Conservation (phyloP, 164 flowering plant genomes). For the Vitis cinerea region DNA sequence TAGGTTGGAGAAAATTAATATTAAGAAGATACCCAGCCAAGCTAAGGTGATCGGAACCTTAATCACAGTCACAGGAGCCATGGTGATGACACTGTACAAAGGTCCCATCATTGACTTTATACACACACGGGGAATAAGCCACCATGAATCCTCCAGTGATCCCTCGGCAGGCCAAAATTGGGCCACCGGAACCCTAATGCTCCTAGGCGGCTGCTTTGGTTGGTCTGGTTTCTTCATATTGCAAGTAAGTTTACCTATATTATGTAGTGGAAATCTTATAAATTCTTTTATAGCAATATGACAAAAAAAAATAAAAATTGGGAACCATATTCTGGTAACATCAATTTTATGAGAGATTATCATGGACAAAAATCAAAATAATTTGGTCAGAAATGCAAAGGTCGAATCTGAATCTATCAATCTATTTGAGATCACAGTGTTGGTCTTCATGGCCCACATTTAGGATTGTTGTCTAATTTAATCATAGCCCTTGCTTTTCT, state of each 20-base stretch:
- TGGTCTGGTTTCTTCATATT: slow-evolving; percentile 82
- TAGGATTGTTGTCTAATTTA: too few species aligned
- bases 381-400: too few species aligned
- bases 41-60: slow-evolving; percentile 84
- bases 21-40: slow-evolving; percentile 48
- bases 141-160: slow-evolving; percentile 18
- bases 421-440: too few species aligned
- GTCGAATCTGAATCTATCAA: too few species aligned
- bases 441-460: too few species aligned
- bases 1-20: slow-evolving; percentile 74
- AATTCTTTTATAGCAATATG: too few species aligned
- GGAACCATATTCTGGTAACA: too few species aligned
- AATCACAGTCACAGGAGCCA: slow-evolving; percentile 72
- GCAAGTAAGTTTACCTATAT: slow-evolving; percentile 43
- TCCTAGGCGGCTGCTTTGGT: slow-evolving; percentile 49
- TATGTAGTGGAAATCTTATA: background rate
- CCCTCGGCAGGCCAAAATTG: slow-evolving; percentile 44
- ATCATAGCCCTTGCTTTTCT: too few species aligned
- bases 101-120: slow-evolving; percentile 65
- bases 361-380: too few species aligned
- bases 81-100: slow-evolving; percentile 89
- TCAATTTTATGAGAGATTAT: too few species aligned
- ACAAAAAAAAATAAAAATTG: too few species aligned
- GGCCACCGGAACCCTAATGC: slow-evolving; percentile 66
- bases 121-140: slow-evolving; percentile 13